Evolutionary conservation across 2,329 filamentous ascomycete genomes (phyloP).

Genomic region (Cadophora luteo-olivacea): DNA sequence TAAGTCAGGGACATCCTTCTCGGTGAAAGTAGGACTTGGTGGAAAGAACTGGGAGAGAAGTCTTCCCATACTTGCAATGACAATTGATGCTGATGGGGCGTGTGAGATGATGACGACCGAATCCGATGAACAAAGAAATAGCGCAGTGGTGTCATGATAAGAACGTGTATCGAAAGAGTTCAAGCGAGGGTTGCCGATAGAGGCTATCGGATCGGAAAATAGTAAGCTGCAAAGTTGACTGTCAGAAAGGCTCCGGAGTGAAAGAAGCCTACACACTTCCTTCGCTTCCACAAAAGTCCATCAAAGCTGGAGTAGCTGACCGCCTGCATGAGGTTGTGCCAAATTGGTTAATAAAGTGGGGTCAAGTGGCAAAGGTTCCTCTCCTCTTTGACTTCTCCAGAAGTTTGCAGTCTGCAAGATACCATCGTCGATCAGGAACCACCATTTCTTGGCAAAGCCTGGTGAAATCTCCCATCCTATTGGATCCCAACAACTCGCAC

Average conservation of each 20-base stretch:
- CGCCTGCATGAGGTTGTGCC: neutral
- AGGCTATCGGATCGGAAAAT: neutral
- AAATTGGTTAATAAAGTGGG: conserved; percentile 6
- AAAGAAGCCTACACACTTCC: neutral
- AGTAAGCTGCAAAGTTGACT: neutral
- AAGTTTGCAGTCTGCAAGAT: conserved; percentile 41
- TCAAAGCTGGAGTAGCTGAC: neutral
- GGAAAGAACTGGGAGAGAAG: conserved; percentile 41
- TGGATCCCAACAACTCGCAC: conserved; percentile 41
- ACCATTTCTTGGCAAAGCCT: conserved; percentile 41
- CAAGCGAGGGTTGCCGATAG: neutral
- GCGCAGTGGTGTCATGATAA: too few species aligned
- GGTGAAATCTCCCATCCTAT: conserved; percentile 42
- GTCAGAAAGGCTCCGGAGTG: neutral
- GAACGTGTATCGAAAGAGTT: too few species aligned
- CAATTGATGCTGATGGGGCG: neutral
- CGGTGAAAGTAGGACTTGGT: conserved; percentile 49
- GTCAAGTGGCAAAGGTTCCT: conserved; percentile 27
- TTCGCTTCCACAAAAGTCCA: neutral
- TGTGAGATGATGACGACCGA: neutral
- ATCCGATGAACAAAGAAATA: neutral
- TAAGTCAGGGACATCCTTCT: conserved; percentile 48
- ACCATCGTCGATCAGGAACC: conserved; percentile 41
- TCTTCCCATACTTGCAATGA: conserved; percentile 16
- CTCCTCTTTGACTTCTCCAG: conserved; percentile 42